phyloP scores from a whole-genome alignment of 1,284 basidiomycete species.

The Malassezia slooffiae region DNA sequence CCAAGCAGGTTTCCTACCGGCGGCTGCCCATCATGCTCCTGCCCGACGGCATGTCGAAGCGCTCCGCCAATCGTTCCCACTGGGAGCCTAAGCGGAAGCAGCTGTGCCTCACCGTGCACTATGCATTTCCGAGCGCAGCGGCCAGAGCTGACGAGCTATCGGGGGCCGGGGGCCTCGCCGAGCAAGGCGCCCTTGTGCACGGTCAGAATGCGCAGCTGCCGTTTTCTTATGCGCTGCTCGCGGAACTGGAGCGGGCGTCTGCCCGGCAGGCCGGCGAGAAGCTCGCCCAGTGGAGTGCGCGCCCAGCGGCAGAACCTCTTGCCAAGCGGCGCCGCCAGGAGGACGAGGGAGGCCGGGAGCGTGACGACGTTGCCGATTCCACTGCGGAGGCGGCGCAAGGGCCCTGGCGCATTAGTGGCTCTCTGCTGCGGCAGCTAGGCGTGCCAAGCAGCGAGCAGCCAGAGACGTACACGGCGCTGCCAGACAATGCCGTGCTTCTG shows the following conservation, averaged over 20 bases:
- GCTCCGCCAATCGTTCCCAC: conserved; percentile 5
- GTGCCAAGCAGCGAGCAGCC: too few species aligned
- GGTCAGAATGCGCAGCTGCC: not conserved
- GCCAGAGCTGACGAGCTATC: too few species aligned
- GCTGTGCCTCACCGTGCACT: conserved; percentile 9
- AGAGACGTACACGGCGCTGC: not conserved
- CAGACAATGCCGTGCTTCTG: not conserved
- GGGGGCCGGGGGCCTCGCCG: too few species aligned
- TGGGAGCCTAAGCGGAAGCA: conserved; percentile 10
- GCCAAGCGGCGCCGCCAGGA: not conserved
- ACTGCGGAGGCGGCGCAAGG: too few species aligned
- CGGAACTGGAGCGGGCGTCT: not conserved
- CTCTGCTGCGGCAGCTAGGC: too few species aligned
- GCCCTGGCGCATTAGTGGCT: too few species aligned
- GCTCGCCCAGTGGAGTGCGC: not conserved
- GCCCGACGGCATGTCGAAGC: conserved; percentile 13
- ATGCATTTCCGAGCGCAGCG: conserved; percentile 2
- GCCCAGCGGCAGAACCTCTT: too few species aligned
- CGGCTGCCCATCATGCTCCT: conserved; percentile 14
- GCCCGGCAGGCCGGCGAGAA: not conserved
- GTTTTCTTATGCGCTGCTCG: not conserved
- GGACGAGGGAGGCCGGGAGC: too few species aligned
- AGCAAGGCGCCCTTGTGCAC: not conserved
- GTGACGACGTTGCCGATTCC: too few species aligned
- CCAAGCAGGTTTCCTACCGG: conserved; percentile 6